A percentile compares a stretch with the other conserved stretches of the same genome.
These are phyloP conservation scores for Skeletonema menzelii DNA, from an alignment of 108 stramenopile genomes.

Conservation along the genomic window DNA sequence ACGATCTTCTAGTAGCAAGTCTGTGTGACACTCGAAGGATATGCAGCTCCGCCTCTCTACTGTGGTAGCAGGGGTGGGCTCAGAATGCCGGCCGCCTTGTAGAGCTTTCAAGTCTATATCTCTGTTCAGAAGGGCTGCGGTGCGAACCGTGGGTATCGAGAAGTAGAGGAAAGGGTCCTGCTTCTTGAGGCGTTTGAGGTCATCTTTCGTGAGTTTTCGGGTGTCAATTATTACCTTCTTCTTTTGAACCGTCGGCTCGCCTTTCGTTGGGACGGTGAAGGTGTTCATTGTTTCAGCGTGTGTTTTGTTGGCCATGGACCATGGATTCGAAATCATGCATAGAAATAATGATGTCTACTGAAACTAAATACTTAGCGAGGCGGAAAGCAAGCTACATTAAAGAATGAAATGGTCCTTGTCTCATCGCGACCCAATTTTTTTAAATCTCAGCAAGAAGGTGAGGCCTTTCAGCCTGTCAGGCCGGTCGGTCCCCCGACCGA, in stretches of 20 bases:
- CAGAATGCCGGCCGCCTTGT: background rate
- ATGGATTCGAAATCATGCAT: no score
- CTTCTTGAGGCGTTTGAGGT: conserved; percentile 1
- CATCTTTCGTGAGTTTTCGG: background rate
- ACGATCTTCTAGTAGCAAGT: background rate
- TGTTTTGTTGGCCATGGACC: no score
- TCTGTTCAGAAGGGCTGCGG: background rate
- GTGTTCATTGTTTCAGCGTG: no score
- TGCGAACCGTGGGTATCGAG: background rate
- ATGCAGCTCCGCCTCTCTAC: background rate
- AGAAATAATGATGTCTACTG: no score
- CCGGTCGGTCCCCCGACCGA: no score
- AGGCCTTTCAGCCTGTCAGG: no score
- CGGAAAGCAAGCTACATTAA: no score
- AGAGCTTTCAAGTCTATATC: no score
- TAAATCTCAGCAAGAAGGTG: no score
- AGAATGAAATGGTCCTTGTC: no score
- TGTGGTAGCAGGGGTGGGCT: background rate
- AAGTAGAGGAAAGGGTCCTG: background rate
- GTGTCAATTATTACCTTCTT: background rate
- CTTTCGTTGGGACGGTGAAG: background rate
- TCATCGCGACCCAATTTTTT: no score
- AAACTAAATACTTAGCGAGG: no score
- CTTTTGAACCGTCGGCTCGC: background rate
- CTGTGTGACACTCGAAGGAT: background rate